Base-by-base conservation (phyloP, 192 early-diverging fungal species). In the Jimgerdemannia lactiflua region DNA sequence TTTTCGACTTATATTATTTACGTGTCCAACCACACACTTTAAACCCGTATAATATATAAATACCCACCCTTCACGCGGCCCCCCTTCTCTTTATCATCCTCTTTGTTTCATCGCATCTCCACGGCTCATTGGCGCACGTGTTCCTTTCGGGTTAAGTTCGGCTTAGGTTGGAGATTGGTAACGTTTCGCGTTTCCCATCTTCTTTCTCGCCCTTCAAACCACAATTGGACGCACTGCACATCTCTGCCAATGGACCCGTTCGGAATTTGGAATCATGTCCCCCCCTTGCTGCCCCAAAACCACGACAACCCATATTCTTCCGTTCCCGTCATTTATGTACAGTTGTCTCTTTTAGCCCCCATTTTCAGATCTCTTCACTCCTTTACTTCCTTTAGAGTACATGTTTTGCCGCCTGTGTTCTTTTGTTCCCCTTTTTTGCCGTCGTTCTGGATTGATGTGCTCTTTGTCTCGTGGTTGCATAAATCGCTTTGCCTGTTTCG, bases 41-140 rank as follows among this genome's bases (percentile, higher is more conserved):
- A 59, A 59, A 59, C 49, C 49, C 49, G 49, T 59, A 59, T 59
- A 59, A 59, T 59, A 59, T 59, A 59, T 59, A 59, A 59, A 59
- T 59, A 59, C 49, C 49, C 49, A 59, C 49, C 14, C 49, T 59
- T 59, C 49, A 59, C 49, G 8, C 14, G 49, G 49, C 49, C 14
- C 49, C 14, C 49, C 49, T 59, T 14, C 49, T 6, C 8, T 59
- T 59, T 59, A 14, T 14, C 2, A 59, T 59, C 49, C 49, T 59
- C 14, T 59, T 14, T 14, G 6, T 59, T 2, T 14, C 49, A 14
- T 29, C 29, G 29, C 29, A 29, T 29, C 29, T 29, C 29, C 29
- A 29, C 29, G 29, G 29, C 29, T 29, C 29, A 29, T 29, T 29
- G 29, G 29, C 29, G 29, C 29, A 29, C 29, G 29, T 29, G 29